Evolutionary conservation across 2,329 filamentous ascomycete species (phyloP), one percentile per base, ranked within the genome.

Genomic region (Teratosphaeria destructans): DNA sequence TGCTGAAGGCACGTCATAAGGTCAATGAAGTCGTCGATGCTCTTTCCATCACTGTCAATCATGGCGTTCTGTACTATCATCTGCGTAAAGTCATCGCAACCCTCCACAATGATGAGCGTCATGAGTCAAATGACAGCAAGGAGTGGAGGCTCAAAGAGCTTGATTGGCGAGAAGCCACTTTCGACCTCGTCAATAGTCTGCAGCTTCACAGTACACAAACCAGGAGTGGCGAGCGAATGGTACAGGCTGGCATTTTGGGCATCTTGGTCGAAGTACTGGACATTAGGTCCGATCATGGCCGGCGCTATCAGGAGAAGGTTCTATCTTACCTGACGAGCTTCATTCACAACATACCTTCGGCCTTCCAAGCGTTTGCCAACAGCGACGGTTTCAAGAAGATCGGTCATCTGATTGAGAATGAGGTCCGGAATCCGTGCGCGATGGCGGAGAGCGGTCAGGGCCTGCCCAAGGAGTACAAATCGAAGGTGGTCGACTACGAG

Each of bases 11-110:
- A 71, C 87, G 88, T 67, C 78, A 81, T 59, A 92, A 90, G 69
- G 83, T 87, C 34, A 78, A 85, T 37, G 94, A 99, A 71, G 87
- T 99, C 27, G 86, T 91, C 63, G 86, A 90, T 52, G 91, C 94
- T n/a, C 78, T 99, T 52, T 95, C 91, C 68, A 90, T 95, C 58
- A 96, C 93, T 66, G 93, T 97, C 43, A 97, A 95, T 68, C 95
- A 99, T 68, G 95, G 94, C 14, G 88, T 97, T 34, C 81, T 99
- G 53, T 87, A 97, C 65, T 97, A 96, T 69, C 83, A 96, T 65
- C 87, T 96, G 56, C 85, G 93, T 59, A 96, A 95, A 74, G 89
- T 91, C 10, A 89, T 97, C 60, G 86, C 87, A 19, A 89, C 91
- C 63, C 87, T 99, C 76, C 85, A 81, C 60, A 80, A 85, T 61